Evolutionary conservation across 495 filamentous ascomycete genomes (phyloP).

Genomic region (Talaromyces nanjingensis): DNA sequence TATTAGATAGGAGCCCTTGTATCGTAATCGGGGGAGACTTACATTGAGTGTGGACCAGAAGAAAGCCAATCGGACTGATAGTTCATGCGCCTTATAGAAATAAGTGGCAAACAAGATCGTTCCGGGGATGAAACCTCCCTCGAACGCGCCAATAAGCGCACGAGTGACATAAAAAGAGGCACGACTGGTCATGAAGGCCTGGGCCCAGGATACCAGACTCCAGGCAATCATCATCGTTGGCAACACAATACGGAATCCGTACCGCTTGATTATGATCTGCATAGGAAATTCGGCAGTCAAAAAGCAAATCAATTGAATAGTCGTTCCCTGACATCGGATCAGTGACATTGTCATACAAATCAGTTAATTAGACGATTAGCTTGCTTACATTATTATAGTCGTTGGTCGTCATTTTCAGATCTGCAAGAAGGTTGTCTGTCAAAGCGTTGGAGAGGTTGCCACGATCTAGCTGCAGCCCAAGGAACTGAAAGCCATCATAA

Average conservation of each 20-base stretch:
- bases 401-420: conserved; percentile 47
- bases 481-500: conserved; percentile 39
- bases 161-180: conserved; percentile 34
- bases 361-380: conserved; percentile 39
- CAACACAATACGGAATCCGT: conserved; percentile 16
- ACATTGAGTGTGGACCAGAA: conserved; percentile 50
- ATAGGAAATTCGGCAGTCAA: conserved; percentile 28
- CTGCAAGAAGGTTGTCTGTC: conserved; percentile 48
- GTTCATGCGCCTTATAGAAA: conserved; percentile 45
- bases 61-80: conserved; percentile 43
- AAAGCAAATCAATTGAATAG: conserved; percentile 28
- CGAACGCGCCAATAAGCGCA: conserved; percentile 16
- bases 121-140: conserved; percentile 49
- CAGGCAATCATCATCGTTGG: conserved; percentile 38
- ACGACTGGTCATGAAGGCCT: conserved; percentile 29
- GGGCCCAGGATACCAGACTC: conserved; percentile 35
- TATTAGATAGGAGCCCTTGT: no score
- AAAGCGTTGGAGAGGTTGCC: conserved; percentile 49
- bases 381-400: conserved; percentile 33
- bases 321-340: conserved; percentile 20
- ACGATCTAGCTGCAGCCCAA: conserved; percentile 51
- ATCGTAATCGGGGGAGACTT: no score
- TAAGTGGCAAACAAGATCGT: conserved; percentile 44
- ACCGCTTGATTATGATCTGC: conserved; percentile 28
- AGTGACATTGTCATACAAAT: not conserved